Base-by-base conservation (phyloP, 75 land plant species). In the Picea glauca region DNA sequence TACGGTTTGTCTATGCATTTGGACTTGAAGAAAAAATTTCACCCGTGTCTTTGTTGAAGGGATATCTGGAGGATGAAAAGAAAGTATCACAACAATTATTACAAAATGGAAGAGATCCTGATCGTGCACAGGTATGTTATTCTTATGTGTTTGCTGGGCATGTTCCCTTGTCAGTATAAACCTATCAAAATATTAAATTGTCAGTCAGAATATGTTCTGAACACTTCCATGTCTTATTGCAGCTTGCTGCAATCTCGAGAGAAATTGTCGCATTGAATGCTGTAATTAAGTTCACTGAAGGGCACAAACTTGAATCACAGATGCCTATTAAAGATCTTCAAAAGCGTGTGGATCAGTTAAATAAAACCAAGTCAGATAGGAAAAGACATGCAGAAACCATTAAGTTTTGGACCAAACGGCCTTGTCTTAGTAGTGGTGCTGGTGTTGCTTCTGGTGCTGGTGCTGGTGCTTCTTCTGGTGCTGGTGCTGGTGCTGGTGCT, bases 11-110 rank as follows among this genome's bases (percentile, higher is more conserved):
- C 63, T 85, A 83, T 76, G 84, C 85, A 58, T 89, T 91, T 81
- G 85, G 78, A 20, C 84, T 93, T 33, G 54, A 83, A 73, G 88
- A 87, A 26, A 84, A 87, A 73, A 82, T 85, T 76, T 87, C 90
- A 57, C 92, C 89, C 9, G 88, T 87, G 12, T 87, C 95, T 17
- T 77, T 93, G 65, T 75, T 93, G 84, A 89, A 87, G 72, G 78
- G 80, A 30, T 85, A 89, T 62, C 63, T 93, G 13, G 83, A 81
- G 58, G 91, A 84, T 23, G 72, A 84, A 38, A 87, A 84, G 78
- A 87, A 85, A 43, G 2, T 54, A 35, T 87, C 87, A 60, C 80
- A 81, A 58, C 78, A 76, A 21, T 78, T 40, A 20, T 35, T 26
- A 81, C 6, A 85, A 80, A 68, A 83, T 58, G 89, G 87, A 73